Evolutionary conservation across 768 basidiomycete species (phyloP).

Genomic region (Rhodotorula babjevae): DNA sequence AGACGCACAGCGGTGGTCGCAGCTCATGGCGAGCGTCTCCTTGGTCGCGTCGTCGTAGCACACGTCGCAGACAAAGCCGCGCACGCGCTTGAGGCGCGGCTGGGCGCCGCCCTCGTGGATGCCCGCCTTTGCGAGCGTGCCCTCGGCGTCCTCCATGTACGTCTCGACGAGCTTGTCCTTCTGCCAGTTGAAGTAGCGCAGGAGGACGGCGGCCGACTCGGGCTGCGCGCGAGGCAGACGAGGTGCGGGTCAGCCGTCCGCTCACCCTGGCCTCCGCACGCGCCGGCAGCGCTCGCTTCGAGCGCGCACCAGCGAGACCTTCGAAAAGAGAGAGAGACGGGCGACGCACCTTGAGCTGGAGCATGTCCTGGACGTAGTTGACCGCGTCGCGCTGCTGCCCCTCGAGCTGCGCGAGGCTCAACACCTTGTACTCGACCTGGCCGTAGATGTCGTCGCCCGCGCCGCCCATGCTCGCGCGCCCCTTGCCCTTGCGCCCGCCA

Average conservation of each 20-base stretch:
- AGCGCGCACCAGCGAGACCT: no score
- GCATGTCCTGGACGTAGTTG: slow-evolving; percentile 79
- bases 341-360: slow-evolving; percentile 78
- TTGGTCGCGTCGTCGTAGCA: slow-evolving; percentile 67
- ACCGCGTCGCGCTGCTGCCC: slow-evolving; percentile 70
- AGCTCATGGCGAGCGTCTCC: slow-evolving; percentile 65
- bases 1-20: slow-evolving; percentile 81
- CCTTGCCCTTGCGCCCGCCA: slow-evolving; percentile 22
- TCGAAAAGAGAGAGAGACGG: background rate
- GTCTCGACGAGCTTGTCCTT: slow-evolving; percentile 84
- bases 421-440: slow-evolving; percentile 20
- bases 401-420: slow-evolving; percentile 57
- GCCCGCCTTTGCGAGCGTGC: slow-evolving; percentile 70
- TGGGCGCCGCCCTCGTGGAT: slow-evolving; percentile 49
- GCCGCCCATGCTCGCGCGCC: slow-evolving; percentile 1
- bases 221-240: slow-evolving; percentile 49
- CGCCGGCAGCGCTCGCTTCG: no score
- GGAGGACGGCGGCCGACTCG: slow-evolving; percentile 66
- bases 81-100: slow-evolving; percentile 49
- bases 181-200: slow-evolving; percentile 88
- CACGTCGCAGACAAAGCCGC: slow-evolving; percentile 75
- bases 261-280: no score
- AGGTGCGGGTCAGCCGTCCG: no score
- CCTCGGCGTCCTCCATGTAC: slow-evolving; percentile 85
- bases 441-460: slow-evolving; percentile 7